Conservation (phyloP, 257 asterid genomes). For the Cruciata laevipes region DNA sequence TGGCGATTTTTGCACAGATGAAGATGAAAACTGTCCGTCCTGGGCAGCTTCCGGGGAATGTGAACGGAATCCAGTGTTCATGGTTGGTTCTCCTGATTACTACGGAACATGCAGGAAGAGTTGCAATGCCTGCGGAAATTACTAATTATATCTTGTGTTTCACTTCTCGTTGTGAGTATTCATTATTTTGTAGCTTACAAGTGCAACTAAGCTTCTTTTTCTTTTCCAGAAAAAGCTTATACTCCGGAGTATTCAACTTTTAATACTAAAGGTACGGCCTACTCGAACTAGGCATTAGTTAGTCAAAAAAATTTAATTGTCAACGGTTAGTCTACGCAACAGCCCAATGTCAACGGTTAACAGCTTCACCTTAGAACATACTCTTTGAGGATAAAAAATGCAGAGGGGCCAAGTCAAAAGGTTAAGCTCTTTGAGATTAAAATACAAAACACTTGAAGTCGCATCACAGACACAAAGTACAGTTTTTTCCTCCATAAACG, state of each 20-base stretch:
- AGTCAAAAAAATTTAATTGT: too few relatives aligned
- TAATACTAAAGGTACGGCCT: too few relatives aligned
- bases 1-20: slow-evolving; percentile 53
- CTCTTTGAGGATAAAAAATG: not conserved
- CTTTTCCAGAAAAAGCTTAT: too few relatives aligned
- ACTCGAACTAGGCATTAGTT: too few relatives aligned
- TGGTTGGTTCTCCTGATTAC: slow-evolving; percentile 85
- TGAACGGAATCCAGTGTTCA: slow-evolving; percentile 57
- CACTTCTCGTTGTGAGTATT: not conserved
- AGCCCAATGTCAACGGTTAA: not conserved
- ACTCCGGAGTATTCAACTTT: too few relatives aligned
- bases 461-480: not conserved
- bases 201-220: too few relatives aligned
- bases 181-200: not conserved
- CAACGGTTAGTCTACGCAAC: not conserved
- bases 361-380: not conserved
- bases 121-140: slow-evolving; percentile 54
- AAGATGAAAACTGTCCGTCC: slow-evolving; percentile 63
- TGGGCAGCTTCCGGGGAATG: slow-evolving; percentile 97
- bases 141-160: not conserved
- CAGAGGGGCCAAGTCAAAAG: not conserved
- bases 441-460: not conserved
- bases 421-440: not conserved
- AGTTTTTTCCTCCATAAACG: not conserved
- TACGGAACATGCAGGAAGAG: slow-evolving; percentile 90